Conservation (phyloP, 192 early-diverging fungal genomes). For the Coemansia sp. region DNA sequence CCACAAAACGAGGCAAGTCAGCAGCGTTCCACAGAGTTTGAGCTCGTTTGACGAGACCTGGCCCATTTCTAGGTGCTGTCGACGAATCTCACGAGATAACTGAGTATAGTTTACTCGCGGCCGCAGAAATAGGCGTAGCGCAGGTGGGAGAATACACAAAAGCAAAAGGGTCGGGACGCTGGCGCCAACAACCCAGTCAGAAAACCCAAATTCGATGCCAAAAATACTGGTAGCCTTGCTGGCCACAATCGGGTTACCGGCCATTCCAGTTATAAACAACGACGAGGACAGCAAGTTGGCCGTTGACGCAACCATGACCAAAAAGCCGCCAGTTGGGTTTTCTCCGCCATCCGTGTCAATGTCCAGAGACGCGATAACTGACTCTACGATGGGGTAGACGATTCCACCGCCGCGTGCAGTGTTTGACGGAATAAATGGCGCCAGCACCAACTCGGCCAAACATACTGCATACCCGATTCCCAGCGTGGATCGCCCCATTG, state of each 20-base stretch:
- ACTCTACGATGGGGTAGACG: conserved; percentile 73
- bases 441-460: conserved; percentile 62
- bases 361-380: conserved; percentile 63
- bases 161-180: conserved; percentile 58
- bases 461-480: conserved; percentile 65
- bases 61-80: conserved; percentile 30
- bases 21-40: conserved; percentile 60
- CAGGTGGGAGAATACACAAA: conserved; percentile 41
- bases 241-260: conserved; percentile 73
- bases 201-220: conserved; percentile 68
- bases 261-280: conserved; percentile 76
- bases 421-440: conserved; percentile 74
- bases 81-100: conserved; percentile 32
- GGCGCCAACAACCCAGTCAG: conserved; percentile 65
- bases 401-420: conserved; percentile 82
- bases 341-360: conserved; percentile 35
- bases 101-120: conserved; percentile 34
- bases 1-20: conserved; percentile 65
- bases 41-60: conserved; percentile 35
- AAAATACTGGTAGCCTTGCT: conserved; percentile 64
- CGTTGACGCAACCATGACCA: conserved; percentile 67
- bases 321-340: conserved; percentile 59
- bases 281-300: conserved; percentile 77
- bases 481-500: conserved; percentile 59
- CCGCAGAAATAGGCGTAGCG: conserved; percentile 31